Evolutionary conservation across 1,284 basidiomycete genomes (phyloP).

Genomic region (Moesziomyces antarcticus): DNA sequence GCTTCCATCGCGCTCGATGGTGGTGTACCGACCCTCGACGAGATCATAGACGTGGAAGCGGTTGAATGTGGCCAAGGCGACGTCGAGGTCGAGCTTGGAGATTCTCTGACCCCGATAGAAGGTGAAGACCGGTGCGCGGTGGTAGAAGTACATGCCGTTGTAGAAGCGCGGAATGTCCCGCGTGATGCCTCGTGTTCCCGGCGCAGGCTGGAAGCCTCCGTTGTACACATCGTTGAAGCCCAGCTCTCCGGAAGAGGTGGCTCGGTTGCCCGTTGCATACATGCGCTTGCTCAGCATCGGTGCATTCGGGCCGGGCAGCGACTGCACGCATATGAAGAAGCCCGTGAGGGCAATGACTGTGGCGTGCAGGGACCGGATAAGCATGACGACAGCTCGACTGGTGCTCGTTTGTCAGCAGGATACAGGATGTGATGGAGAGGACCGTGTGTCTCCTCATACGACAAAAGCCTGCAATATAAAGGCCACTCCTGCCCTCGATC

Average conservation of each 20-base stretch:
- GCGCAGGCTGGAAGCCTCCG: not conserved
- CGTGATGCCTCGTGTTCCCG: not conserved
- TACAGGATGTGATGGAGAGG: too few relatives aligned
- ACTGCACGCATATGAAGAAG: not conserved
- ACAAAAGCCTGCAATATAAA: too few relatives aligned
- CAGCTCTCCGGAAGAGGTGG: not conserved
- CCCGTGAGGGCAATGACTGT: not conserved
- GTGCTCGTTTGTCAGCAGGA: not conserved
- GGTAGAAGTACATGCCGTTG: not conserved
- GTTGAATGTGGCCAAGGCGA: not conserved
- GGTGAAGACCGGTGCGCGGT: not conserved
- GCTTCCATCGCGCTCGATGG: not conserved
- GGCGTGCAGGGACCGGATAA: too few relatives aligned
- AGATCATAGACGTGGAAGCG: not conserved
- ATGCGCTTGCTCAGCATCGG: not conserved
- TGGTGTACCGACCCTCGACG: not conserved
- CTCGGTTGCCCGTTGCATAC: not conserved
- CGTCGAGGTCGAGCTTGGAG: not conserved
- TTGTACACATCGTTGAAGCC: not conserved
- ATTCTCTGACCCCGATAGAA: not conserved
- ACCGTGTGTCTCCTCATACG: too few relatives aligned
- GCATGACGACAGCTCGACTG: not conserved
- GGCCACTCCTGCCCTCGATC: too few relatives aligned
- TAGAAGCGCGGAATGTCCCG: not conserved
- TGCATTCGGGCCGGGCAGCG: too few relatives aligned